A percentile compares a stretch with the other conserved stretches of the same genome.
phyloP scores from a whole-genome alignment of 2,329 filamentous ascomycete genomes.

The Fonsecaea pugnacius region DNA sequence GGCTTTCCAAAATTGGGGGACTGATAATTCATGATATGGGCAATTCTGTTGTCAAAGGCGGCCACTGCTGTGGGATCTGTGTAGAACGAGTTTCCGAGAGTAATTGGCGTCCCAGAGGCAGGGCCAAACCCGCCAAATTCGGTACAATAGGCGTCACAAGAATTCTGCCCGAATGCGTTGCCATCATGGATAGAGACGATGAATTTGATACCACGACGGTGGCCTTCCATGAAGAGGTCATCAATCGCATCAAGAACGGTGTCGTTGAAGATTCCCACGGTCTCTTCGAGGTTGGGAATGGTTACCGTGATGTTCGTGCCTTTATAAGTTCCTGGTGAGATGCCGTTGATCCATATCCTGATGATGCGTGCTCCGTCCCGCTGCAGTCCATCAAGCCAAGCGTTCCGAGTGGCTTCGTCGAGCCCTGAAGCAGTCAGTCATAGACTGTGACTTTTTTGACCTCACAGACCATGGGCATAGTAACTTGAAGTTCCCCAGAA shows the following conservation, averaged over 20 bases:
- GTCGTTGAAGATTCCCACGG: constrained; percentile 13
- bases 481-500: constrained; percentile 21
- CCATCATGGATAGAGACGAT: constrained; percentile 13
- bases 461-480: constrained; percentile 13
- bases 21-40: constrained; percentile 15
- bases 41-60: constrained; percentile 13
- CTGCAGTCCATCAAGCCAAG: constrained; percentile 14
- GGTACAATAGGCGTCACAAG: constrained; percentile 10
- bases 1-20: constrained; percentile 8
- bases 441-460: background rate
- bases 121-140: constrained; percentile 12
- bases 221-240: constrained; percentile 7
- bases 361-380: constrained; percentile 14
- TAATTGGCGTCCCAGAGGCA: constrained; percentile 14
- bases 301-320: constrained; percentile 16
- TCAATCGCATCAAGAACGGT: constrained; percentile 16
- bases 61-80: constrained; percentile 10
- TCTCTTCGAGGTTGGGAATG: constrained; percentile 12
- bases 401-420: constrained; percentile 4
- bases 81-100: constrained; percentile 14
- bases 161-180: constrained; percentile 14
- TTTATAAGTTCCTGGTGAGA: constrained; percentile 14
- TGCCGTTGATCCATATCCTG: constrained; percentile 9
- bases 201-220: constrained; percentile 11
- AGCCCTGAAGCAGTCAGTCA: constrained; percentile 5